Percentiles rank a stretch among this genome's conserved stretches.
These are phyloP conservation scores for Tylopilus sp. DNA, from an alignment of 1,284 basidiomycete species.

Conservation along the genomic window DNA sequence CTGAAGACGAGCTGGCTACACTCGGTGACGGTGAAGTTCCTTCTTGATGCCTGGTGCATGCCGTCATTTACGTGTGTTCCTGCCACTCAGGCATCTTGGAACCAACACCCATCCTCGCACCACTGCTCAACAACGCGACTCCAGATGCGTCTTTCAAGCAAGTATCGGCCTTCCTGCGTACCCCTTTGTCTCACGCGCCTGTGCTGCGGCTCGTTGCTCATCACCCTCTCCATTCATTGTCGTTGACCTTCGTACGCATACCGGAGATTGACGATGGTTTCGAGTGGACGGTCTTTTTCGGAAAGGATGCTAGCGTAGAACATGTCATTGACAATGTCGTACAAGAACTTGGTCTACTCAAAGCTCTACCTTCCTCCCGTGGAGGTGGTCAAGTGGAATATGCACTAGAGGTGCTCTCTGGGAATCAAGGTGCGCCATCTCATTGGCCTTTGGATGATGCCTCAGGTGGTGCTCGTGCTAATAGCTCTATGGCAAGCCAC, in stretches of 20 bases:
- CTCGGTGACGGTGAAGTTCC: slow-evolving; percentile 71
- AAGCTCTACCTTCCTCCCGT: slow-evolving; percentile 67
- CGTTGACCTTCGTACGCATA: slow-evolving; percentile 73
- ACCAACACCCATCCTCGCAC: slow-evolving; percentile 58
- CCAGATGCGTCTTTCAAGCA: slow-evolving; percentile 51
- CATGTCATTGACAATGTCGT: slow-evolving; percentile 66
- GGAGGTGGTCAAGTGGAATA: slow-evolving; percentile 70
- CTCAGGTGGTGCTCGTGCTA: background rate
- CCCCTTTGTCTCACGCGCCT: slow-evolving; percentile 76
- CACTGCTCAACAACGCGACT: slow-evolving; percentile 58
- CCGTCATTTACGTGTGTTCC: slow-evolving; percentile 16
- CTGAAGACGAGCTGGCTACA: slow-evolving; percentile 71
- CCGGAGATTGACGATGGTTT: slow-evolving; percentile 85
- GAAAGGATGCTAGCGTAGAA: slow-evolving; percentile 61
- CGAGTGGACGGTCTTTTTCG: slow-evolving; percentile 71
- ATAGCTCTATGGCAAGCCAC: slow-evolving; percentile 18
- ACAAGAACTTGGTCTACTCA: slow-evolving; percentile 78
- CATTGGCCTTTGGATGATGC: background rate
- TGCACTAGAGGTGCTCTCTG: slow-evolving; percentile 59
- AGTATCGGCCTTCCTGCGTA: slow-evolving; percentile 80
- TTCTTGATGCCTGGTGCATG: background rate
- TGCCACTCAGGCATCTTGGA: slow-evolving; percentile 62
- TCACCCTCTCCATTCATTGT: slow-evolving; percentile 67
- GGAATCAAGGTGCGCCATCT: slow-evolving; percentile 24
- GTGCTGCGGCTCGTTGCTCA: slow-evolving; percentile 78